Percentiles rank a stretch among this genome's conserved stretches.
These are phyloP conservation scores for Fusarium veterinarium DNA, from an alignment of 2,329 filamentous ascomycete genomes.

Conservation along the genomic window DNA sequence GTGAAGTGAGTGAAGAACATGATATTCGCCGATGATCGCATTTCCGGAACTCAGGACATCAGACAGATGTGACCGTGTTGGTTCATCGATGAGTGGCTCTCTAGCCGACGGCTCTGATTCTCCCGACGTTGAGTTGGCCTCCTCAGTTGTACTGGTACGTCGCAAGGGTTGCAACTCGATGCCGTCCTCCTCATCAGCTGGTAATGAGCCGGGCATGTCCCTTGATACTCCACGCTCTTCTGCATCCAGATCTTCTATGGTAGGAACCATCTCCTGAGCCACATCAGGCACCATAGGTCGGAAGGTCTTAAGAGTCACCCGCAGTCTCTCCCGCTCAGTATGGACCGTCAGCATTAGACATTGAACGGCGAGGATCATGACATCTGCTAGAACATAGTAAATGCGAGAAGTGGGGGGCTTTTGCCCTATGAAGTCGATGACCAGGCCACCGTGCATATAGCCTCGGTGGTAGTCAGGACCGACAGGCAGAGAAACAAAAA, in stretches of 20 bases:
- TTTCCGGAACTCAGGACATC: conserved; percentile 67
- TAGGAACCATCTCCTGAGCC: conserved; percentile 45
- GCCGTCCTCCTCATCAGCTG: conserved; percentile 53
- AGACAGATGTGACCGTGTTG: conserved; percentile 53
- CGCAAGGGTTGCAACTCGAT: conserved; percentile 58
- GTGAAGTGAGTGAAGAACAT: conserved; percentile 62
- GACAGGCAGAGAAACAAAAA: conserved; percentile 64
- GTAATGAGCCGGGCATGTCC: conserved; percentile 51
- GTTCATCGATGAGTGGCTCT: conserved; percentile 44
- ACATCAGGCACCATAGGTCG: conserved; percentile 48
- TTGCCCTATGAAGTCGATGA: conserved; percentile 77
- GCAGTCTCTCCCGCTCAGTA: conserved; percentile 68
- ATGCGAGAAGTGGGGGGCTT: conserved; percentile 68
- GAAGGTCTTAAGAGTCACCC: conserved; percentile 59
- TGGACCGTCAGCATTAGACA: conserved; percentile 73
- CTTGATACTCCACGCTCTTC: conserved; percentile 66
- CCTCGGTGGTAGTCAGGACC: conserved; percentile 72
- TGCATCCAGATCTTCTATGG: conserved; percentile 64
- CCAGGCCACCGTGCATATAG: conserved; percentile 74
- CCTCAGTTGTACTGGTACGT: conserved; percentile 40
- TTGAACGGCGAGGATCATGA: conserved; percentile 67
- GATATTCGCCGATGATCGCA: conserved; percentile 64
- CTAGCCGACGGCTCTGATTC: conserved; percentile 45
- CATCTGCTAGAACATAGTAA: conserved; percentile 66
- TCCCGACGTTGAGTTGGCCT: conserved; percentile 41